Conservation (phyloP, 169 alveolate species). For the Plasmodium coatneyi region DNA sequence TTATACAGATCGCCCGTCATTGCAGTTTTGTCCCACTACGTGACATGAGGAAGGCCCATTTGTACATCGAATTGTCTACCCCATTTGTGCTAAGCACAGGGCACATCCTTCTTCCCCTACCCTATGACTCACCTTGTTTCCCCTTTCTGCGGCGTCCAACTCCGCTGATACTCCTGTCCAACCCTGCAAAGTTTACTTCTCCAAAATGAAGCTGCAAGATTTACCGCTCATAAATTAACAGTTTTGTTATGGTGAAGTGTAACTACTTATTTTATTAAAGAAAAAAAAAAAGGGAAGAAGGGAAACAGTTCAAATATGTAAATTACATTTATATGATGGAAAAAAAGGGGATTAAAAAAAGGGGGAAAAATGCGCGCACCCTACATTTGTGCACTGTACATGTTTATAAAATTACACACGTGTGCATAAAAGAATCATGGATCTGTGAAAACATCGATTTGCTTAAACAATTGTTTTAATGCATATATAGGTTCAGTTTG, state of each 20-base stretch:
- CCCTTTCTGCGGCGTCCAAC: not conserved
- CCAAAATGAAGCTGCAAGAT: conserved; percentile 25
- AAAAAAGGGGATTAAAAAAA: not conserved
- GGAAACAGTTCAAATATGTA: conserved; percentile 9
- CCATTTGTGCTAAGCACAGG: not conserved
- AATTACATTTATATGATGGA: not conserved
- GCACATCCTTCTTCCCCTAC: not conserved
- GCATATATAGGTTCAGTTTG: not conserved
- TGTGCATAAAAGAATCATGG: not conserved
- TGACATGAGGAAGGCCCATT: not conserved
- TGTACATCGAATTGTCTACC: not conserved
- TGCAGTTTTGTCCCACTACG: not conserved
- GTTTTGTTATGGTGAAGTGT: not conserved
- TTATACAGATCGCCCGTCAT: not conserved
- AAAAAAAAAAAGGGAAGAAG: not conserved
- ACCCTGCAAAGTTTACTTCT: not conserved
- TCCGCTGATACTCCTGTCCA: not conserved
- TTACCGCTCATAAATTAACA: conserved; percentile 27
- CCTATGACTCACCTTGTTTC: not conserved
- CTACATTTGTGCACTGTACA: not conserved
- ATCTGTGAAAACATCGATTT: not conserved
- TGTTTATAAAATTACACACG: not conserved
- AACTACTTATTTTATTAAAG: conserved; percentile 22
- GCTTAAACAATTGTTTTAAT: not conserved
- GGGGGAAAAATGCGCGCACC: not conserved